Evolutionary conservation across 2,329 filamentous ascomycete species (phyloP), one percentile per base, ranked within the genome.

Genomic region (Calcarisporium arbuscula): DNA sequence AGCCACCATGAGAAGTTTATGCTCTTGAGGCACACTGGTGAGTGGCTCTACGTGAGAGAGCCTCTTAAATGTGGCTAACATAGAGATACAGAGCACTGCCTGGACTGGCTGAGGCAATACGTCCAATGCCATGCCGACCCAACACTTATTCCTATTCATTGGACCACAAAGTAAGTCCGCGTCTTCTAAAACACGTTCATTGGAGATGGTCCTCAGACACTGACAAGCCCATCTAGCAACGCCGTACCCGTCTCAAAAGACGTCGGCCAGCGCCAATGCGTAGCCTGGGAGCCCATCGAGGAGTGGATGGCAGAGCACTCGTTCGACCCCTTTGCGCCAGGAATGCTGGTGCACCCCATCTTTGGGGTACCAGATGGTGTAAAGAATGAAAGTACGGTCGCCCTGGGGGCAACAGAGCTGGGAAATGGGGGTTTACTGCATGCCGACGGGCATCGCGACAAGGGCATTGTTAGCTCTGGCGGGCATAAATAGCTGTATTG

Each of bases 251-350:
- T 33, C 7, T 16, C 31, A 5, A n/a, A 14, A 11, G 31, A 33
- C 22, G 12, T 18, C 9, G 31, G 31, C 16, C 26, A 33, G 14
- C 31, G 28, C 17, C 31, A 33, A 14, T 33, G 31, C 16, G 31
- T 27, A 5, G 31, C 28, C 8, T 33, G 31, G 31, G 31, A 33
- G 14, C 18, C 10, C 31, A 21, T 33, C 15, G 26, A 33, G 22
- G 21, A 33, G 16, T 27, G 31, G 31, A 33, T 33, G 31, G 31
- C 31, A 25, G 31, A 33, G 31, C 31, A 19, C 10, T 33, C 31
- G 9, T 33, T 33, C 10, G 12, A 18, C n/a, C 31, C 31, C 8
- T 33, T 33, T 12, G 21, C 26, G 23, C 31, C 31, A 5, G 31
- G 31, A 6, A 12, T 33, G 17, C 31, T 33, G 5, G 31, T 33